These are phyloP conservation scores for Xylaria sp. DNA, from an alignment of 2,329 filamentous ascomycete genomes.

Conservation along the genomic window DNA sequence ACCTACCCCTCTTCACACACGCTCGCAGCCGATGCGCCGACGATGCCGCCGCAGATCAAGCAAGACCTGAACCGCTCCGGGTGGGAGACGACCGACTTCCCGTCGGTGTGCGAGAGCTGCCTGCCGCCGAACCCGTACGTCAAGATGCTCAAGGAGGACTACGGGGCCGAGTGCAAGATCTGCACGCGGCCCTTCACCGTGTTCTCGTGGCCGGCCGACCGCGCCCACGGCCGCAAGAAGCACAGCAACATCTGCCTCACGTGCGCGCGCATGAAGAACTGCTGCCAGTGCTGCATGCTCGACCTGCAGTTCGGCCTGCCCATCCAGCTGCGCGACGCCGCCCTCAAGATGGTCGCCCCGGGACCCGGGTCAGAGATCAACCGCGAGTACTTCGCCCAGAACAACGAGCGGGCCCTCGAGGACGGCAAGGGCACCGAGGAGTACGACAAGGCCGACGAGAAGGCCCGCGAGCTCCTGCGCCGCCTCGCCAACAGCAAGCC, in stretches of 20 bases:
- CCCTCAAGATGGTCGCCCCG: slow-evolving; percentile 95
- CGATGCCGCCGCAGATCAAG: slow-evolving; percentile 90
- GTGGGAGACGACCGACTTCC: slow-evolving; percentile 92
- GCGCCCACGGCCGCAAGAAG: slow-evolving; percentile 84
- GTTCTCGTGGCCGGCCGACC: slow-evolving; percentile 92
- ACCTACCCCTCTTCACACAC: neutral
- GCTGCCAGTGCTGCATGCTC: slow-evolving; percentile 98
- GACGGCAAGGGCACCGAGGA: slow-evolving; percentile 85
- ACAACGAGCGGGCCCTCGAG: slow-evolving; percentile 93
- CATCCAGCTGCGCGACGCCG: slow-evolving; percentile 92
- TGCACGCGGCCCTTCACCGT: slow-evolving; percentile 96
- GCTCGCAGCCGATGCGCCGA: slow-evolving; percentile 3
- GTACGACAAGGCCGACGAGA: slow-evolving; percentile 97
- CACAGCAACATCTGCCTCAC: slow-evolving; percentile 95
- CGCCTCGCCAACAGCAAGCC: slow-evolving; percentile 89
- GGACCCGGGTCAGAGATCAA: slow-evolving; percentile 93
- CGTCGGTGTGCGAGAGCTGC: slow-evolving; percentile 88
- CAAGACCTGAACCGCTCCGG: slow-evolving; percentile 93
- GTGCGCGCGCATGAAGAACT: slow-evolving; percentile 96
- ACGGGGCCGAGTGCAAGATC: slow-evolving; percentile 83
- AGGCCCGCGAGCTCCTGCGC: slow-evolving; percentile 84
- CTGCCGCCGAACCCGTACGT: slow-evolving; percentile 96
- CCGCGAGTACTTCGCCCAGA: slow-evolving; percentile 95
- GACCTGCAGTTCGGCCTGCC: slow-evolving; percentile 95
- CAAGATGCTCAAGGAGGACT: slow-evolving; percentile 98